Base-by-base conservation (phyloP, 805 yeast species). In the Dipodascus albidus region DNA sequence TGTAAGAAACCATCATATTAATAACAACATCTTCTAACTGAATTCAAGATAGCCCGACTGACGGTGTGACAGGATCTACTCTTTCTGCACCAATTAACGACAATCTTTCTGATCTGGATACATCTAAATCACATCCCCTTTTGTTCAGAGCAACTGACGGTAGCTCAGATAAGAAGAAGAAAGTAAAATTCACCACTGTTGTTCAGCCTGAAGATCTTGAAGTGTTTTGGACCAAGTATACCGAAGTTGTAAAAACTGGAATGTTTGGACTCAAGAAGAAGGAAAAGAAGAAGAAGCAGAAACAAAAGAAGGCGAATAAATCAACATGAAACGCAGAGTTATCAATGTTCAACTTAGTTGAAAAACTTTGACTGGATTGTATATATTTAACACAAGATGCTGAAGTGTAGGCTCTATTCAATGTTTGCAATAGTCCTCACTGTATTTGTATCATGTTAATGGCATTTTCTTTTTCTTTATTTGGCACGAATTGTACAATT, bases 201-300 rank as follows among this genome's bases (percentile, higher is more conserved):
- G 89, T 90, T 3, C 77, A 77, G 23, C 71, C 81, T 0, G 77
- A 73, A 1, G 69, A 77, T 2, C 71, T 90, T 58, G 87, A 82
- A 57, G 66, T 71, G 55, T 90, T 90, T 66, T 90, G 96, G 96
- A 66, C 67, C 47, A 81, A 80, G 23, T 90, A 89, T 68, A 70
- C 87, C 0, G 80, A 79, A 47, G 78, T 78, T 0, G 73, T 89
- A 53, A 89, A 87, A 64, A 64, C 73, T 21, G 90, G 93, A 2
- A 80, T 86, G 67, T 71, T 71, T 2, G 96, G 96, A 1, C 74
- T 90, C 66, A 78, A 81, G 64, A 87, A 84, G 77, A 88, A 87
- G 72, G 87, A 85, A 55, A 87, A 87, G 74, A 82, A 81, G 69
- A 82, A 81, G 74, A 78, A 76, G 71, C 82, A 79, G 71, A 74